Evolutionary conservation across 2,329 filamentous ascomycete species (phyloP).

Genomic region (Tolypocladium paradoxum): DNA sequence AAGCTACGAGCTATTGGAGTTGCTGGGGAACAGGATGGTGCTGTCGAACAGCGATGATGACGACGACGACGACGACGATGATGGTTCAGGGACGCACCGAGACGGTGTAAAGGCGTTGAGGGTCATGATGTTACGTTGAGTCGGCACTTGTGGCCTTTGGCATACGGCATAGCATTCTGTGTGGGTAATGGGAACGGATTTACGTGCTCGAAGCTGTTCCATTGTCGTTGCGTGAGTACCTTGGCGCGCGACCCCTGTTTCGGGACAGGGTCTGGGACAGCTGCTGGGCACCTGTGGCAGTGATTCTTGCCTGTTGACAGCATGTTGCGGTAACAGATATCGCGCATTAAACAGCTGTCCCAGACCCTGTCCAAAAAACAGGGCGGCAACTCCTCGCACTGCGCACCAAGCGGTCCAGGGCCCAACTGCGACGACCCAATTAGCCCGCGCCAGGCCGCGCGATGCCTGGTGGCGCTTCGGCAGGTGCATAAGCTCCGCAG

Average conservation of each 20-base stretch:
- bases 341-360: too few relatives aligned
- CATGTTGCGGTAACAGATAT: too few relatives aligned
- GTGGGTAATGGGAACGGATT: slow-evolving; percentile 1
- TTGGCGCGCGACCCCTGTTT: too few relatives aligned
- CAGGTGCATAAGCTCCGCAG: not conserved
- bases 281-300: too few relatives aligned
- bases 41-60: not conserved
- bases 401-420: not conserved
- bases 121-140: not conserved
- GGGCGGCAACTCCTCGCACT: not conserved
- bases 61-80: not conserved
- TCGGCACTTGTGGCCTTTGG: not conserved
- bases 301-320: too few relatives aligned
- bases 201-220: not conserved
- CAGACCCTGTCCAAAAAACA: too few relatives aligned
- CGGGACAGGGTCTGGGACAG: too few relatives aligned
- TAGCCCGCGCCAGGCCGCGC: not conserved
- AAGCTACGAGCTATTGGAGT: not conserved
- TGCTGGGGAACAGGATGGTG: not conserved
- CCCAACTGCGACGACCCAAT: not conserved
- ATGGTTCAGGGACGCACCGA: not conserved
- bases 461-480: not conserved
- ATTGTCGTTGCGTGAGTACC: too few relatives aligned
- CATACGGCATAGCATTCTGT: slow-evolving; percentile 1
- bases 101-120: slow-evolving; percentile 8